Evolutionary conservation across 352 stramenopile genomes (phyloP), one percentile per base, ranked within the genome.

Genomic region (Phytopythium delawarense): DNA sequence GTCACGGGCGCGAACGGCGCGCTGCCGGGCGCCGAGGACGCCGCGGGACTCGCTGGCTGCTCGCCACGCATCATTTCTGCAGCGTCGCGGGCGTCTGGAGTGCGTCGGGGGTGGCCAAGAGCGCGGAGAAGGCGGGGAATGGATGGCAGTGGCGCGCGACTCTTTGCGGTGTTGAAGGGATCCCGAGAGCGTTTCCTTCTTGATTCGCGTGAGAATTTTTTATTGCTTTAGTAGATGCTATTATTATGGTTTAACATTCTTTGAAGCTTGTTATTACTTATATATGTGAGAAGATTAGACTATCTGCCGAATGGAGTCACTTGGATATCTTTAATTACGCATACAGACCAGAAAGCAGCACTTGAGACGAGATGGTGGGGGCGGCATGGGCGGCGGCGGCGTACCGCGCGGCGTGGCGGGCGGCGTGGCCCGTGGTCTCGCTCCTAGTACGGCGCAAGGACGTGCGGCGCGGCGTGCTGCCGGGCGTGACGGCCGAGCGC

Each of bases 371-470:
- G 30, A 55, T 55, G 49, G 49, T 65, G 67, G 37, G 28, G 13
- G 61, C 59, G 1, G 30, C 50, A 12, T n/a, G 52, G 49, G 48
- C 69, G 37, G 49, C 75, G 30, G 59, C 64, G 48, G 61, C 74
- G 51, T 92, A 92, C 45, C 74, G 71, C n/a, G 57, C 63, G 21
- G 64, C 86, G 13, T 91, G 81, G 84, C 70, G 63, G 21, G 76
- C 61, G 8, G 69, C 76, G 1, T 72, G 71, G 72, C 79, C 84
- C 18, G 44, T 92, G 34, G 63, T 89, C 25, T 66, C 67, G 28
- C 87, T 80, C 72, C 78, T 77, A 30, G 72, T 92, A 15, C 65
- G 59, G 23, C 67, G 67, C 32, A 92, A 87, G 58, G 84, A 92
- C 67, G 23, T 59, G 37, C 49, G 39, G 30, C 67, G 76, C 4